These are phyloP conservation scores for Tylopilus rubrobrunneus DNA, from an alignment of 768 basidiomycete genomes.

Conservation along the genomic window DNA sequence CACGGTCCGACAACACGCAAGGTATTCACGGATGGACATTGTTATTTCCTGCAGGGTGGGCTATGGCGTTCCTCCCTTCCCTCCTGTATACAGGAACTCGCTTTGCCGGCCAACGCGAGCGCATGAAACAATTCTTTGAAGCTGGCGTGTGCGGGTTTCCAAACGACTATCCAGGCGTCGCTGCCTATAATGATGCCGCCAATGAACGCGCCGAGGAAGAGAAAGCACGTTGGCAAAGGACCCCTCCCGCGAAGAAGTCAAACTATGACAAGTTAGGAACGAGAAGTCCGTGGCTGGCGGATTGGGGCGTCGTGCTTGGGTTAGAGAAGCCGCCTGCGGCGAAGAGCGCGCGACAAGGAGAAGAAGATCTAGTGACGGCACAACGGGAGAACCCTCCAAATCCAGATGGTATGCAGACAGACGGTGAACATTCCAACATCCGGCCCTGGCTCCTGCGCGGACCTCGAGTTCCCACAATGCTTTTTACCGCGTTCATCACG, in stretches of 20 bases:
- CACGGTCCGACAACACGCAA: constrained; percentile 29
- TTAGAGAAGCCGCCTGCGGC: constrained; percentile 25
- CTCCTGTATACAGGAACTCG: constrained; percentile 81
- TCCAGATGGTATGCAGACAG: constrained; percentile 11
- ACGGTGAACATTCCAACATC: constrained; percentile 4
- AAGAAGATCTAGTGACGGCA: constrained; percentile 47
- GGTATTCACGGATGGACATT: constrained; percentile 84
- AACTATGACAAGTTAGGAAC: constrained; percentile 66
- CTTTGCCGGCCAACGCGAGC: constrained; percentile 81
- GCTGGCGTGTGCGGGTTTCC: constrained; percentile 75
- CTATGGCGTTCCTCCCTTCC: constrained; percentile 84
- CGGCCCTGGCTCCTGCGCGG: constrained; percentile 74
- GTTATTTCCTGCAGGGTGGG: constrained; percentile 84
- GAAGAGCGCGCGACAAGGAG: constrained; percentile 11
- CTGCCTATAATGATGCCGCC: constrained; percentile 51
- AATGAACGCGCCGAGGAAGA: constrained; percentile 50
- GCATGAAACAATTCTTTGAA: constrained; percentile 78
- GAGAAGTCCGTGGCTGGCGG: constrained; percentile 67
- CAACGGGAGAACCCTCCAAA: constrained; percentile 45
- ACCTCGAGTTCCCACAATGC: constrained; percentile 40
- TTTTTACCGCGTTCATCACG: constrained; percentile 42
- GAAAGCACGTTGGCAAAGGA: constrained; percentile 63
- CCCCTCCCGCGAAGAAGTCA: constrained; percentile 83
- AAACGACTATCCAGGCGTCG: constrained; percentile 66
- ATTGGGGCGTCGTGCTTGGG: constrained; percentile 74